Evolutionary conservation across 1,284 basidiomycete genomes (phyloP).

Genomic region (Coniferiporia weirii): DNA sequence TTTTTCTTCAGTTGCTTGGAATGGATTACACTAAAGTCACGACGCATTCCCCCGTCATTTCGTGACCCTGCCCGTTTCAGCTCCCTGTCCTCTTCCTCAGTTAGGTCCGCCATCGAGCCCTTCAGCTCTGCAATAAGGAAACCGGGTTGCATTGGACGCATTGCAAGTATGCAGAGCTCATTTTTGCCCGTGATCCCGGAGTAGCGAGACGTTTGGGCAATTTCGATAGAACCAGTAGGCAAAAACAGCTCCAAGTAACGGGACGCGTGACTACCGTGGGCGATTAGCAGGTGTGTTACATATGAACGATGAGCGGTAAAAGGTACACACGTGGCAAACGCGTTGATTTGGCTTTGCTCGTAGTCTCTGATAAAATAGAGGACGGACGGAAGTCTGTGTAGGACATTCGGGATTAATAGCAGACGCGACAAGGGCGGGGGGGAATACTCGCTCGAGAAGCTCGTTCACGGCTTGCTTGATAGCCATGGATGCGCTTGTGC

Average conservation of each 20-base stretch:
- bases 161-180: conserved; percentile 86
- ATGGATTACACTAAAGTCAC: conserved; percentile 90
- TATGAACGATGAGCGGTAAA: conserved; percentile 20
- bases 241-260: conserved; percentile 83
- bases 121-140: conserved; percentile 76
- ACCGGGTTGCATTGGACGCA: conserved; percentile 64
- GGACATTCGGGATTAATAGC: conserved; percentile 23
- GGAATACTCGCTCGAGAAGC: conserved; percentile 57
- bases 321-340: conserved; percentile 74
- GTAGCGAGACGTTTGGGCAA: conserved; percentile 82
- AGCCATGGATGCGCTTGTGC: conserved; percentile 1
- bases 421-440: conserved; percentile 19
- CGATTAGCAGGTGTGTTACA: conserved; percentile 5
- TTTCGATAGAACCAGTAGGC: conserved; percentile 78
- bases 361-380: conserved; percentile 68
- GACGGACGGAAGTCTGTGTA: conserved; percentile 56
- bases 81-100: conserved; percentile 76
- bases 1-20: conserved; percentile 88
- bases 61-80: conserved; percentile 66
- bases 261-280: conserved; percentile 61
- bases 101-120: conserved; percentile 82
- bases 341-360: conserved; percentile 77
- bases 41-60: conserved; percentile 63
- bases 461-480: conserved; percentile 60
- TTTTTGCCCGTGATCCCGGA: conserved; percentile 82